These are phyloP conservation scores for Emergomyces pasteurianus DNA, from an alignment of 2,329 filamentous ascomycete genomes.

Conservation along the genomic window DNA sequence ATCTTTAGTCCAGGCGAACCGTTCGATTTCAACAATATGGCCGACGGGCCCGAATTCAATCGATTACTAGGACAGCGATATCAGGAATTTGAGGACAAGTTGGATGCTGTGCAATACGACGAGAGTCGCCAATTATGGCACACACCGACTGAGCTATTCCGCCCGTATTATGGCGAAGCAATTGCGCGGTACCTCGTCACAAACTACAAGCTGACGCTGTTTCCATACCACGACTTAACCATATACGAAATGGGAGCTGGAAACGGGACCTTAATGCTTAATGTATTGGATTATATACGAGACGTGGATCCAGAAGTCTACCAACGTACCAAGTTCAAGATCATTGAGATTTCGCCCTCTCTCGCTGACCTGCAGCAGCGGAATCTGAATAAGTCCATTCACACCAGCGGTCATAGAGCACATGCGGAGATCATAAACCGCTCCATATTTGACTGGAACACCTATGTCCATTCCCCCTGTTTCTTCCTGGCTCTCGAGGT, in stretches of 20 bases:
- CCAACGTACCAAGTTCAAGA: conserved; percentile 79
- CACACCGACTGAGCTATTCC: conserved; percentile 93
- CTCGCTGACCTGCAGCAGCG: conserved; percentile 67
- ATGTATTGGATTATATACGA: conserved; percentile 93
- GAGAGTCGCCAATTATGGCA: conserved; percentile 91
- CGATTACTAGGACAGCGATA: conserved; percentile 65
- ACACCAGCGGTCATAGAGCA: conserved; percentile 61
- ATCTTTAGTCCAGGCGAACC: conserved; percentile 90
- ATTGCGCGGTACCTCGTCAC: conserved; percentile 91
- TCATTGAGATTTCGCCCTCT: conserved; percentile 85
- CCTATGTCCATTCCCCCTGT: conserved; percentile 79
- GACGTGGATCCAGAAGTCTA: conserved; percentile 84
- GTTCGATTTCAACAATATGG: conserved; percentile 72
- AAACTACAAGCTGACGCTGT: conserved; percentile 89
- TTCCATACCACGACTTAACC: conserved; percentile 90
- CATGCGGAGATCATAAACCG: conserved; percentile 92
- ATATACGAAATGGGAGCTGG: conserved; percentile 99
- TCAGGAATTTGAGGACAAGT: conserved; percentile 74
- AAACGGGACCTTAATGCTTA: conserved; percentile 94
- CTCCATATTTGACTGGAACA: conserved; percentile 88
- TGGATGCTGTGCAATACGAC: conserved; percentile 62
- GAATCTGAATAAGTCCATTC: conserved; percentile 54
- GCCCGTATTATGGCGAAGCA: conserved; percentile 91
- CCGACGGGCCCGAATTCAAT: conserved; percentile 80
- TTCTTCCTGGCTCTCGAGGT: conserved; percentile 98